Evolutionary conservation across 805 yeast genomes (phyloP).

Genomic region (Sugiyamaella marilandica): DNA sequence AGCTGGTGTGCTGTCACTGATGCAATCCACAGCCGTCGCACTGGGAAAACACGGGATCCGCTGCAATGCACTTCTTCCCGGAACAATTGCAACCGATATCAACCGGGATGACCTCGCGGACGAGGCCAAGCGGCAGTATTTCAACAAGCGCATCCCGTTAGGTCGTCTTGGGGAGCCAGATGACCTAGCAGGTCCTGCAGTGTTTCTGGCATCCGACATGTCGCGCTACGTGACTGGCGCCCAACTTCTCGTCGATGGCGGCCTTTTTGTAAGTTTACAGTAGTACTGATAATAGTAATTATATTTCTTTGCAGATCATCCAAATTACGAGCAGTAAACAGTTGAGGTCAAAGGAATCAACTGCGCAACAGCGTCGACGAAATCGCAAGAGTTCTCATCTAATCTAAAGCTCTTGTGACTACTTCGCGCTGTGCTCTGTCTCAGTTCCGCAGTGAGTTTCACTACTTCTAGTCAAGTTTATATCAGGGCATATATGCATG

Average conservation of each 20-base stretch:
- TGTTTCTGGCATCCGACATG: conserved; percentile 69
- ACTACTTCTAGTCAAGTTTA: too few relatives aligned
- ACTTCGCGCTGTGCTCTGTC: too few relatives aligned
- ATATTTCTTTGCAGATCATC: not conserved
- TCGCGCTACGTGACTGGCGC: conserved; percentile 78
- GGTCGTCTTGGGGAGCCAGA: conserved; percentile 78
- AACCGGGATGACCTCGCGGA: conserved; percentile 39
- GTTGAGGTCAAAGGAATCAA: too few relatives aligned
- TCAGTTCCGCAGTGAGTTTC: too few relatives aligned
- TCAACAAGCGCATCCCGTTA: conserved; percentile 65
- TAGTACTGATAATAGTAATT: conserved; percentile 19
- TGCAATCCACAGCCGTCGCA: conserved; percentile 58
- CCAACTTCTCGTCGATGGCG: conserved; percentile 78
- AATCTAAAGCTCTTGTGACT: too few relatives aligned
- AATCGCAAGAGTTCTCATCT: too few relatives aligned
- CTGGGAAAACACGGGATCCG: conserved; percentile 60
- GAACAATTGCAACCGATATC: conserved; percentile 68
- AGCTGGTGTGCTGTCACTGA: conserved; percentile 62
- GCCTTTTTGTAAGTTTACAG: conserved; percentile 51
- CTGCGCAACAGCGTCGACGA: too few relatives aligned
- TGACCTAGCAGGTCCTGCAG: conserved; percentile 70
- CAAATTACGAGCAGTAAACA: too few relatives aligned
- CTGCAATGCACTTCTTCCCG: conserved; percentile 69
- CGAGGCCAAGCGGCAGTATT: conserved; percentile 38
- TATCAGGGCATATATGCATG: too few relatives aligned